Conservation (phyloP, 768 basidiomycete genomes). For the Mycena belliarum region DNA sequence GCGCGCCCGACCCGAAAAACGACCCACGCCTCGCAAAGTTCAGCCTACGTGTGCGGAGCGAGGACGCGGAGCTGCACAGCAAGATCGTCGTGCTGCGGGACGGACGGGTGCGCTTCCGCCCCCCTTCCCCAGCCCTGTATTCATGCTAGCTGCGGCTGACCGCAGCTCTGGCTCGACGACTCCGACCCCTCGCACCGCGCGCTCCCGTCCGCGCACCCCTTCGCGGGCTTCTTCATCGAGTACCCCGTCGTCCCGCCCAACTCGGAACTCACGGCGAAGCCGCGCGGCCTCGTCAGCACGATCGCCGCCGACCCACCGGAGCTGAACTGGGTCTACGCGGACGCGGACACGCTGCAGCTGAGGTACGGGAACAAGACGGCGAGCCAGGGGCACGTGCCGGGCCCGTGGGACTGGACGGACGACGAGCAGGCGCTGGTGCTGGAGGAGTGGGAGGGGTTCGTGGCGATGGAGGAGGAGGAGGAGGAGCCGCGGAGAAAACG, state of each 20-base stretch:
- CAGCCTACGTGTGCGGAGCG: slow-evolving; percentile 23
- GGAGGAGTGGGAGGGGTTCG: slow-evolving; percentile 30
- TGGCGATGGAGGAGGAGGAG: slow-evolving; percentile 31
- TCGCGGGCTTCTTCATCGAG: slow-evolving; percentile 34
- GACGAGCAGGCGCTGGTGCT: slow-evolving; percentile 25
- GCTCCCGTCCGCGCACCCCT: slow-evolving; percentile 30
- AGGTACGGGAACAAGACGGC: slow-evolving; percentile 34
- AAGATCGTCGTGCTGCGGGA: slow-evolving; percentile 30
- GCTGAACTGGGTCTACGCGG: slow-evolving; percentile 35
- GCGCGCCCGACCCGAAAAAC: slow-evolving; percentile 22
- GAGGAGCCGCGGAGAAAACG: no score
- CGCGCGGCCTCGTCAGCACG: slow-evolving; percentile 32
- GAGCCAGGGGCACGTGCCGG: slow-evolving; percentile 28
- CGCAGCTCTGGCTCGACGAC: slow-evolving; percentile 32
- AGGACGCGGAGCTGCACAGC: slow-evolving; percentile 19
- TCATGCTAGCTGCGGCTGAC: no score
- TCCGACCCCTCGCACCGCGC: slow-evolving; percentile 25
- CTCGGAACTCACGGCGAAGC: slow-evolving; percentile 27
- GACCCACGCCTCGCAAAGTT: slow-evolving; percentile 33
- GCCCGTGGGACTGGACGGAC: slow-evolving; percentile 34
- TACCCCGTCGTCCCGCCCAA: no score
- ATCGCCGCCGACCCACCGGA: slow-evolving; percentile 33
- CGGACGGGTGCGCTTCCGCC: slow-evolving; percentile 24
- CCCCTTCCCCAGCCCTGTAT: no score
- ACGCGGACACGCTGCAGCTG: slow-evolving; percentile 25